Conservation (phyloP, 441 rosid species). For the Syzygium syzygioides region DNA sequence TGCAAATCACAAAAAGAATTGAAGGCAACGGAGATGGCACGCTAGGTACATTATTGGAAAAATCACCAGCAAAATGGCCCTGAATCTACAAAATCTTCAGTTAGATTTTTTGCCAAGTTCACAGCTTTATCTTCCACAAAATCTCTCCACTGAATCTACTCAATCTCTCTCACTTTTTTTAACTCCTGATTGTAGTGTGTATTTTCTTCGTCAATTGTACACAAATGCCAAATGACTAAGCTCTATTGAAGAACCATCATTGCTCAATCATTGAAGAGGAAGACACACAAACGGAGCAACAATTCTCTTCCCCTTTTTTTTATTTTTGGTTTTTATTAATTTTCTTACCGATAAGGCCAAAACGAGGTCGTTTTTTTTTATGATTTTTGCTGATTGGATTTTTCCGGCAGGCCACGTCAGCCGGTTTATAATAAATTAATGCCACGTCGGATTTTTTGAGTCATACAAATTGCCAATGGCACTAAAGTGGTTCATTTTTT, state of each 20-base stretch:
- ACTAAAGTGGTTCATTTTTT: rapidly evolving
- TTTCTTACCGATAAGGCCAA: background rate
- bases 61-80: background rate
- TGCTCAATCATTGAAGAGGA: background rate
- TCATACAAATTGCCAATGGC: rapidly evolving
- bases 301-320: background rate
- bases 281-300: background rate
- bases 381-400: background rate
- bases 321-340: background rate
- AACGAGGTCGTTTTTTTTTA: background rate
- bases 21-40: background rate
- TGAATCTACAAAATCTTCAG: no score
- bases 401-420: background rate
- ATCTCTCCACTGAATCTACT: background rate
- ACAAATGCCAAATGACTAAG: background rate
- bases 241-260: background rate
- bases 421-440: background rate
- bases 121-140: background rate
- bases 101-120: background rate
- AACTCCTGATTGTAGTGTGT: background rate
- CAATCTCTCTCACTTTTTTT: background rate
- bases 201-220: background rate
- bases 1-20: background rate
- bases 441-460: rapidly evolving
- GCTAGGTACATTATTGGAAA: background rate